Base-by-base conservation (phyloP, 1,284 basidiomycete species). In the Moniliella sp. region DNA sequence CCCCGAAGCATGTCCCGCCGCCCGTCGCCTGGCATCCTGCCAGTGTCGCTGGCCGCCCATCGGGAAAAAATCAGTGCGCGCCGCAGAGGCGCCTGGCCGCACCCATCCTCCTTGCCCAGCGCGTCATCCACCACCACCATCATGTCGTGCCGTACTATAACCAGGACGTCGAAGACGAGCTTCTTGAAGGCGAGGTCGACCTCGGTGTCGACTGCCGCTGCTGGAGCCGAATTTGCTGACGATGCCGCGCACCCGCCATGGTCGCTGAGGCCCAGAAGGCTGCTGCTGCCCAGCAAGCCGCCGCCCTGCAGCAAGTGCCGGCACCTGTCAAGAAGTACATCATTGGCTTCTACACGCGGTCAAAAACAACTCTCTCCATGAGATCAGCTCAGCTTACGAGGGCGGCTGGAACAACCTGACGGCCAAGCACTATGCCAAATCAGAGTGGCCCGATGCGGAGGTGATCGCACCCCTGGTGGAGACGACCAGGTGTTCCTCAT, bases 371-470 rank as follows among this genome's bases (percentile, higher is more conserved):
- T 46, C 46, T 25, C 33, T 57, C 11, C 36, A 41, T 1, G 78
- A 84, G 51, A 88, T 91, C n/a, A 7, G 48, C 81, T 76, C 11
- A 25, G 81, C 83, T 39, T 93, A 93, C 56, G 84, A 91, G 65
- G 79, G 76, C 40, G 84, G 82, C 15, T 93, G 88, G 86, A 93
- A 84, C 64, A 76, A 80, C 42, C 72, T 86, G 55, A 91, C 86
- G 1, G 79, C 91, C 66, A 84, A 88, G 65, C 86, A 78, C 67
- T 94, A 91, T 60, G 64, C 80, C 8, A 78, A 61, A n/a, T 75
- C 75, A 8, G 88, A 97, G 62, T 94, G 88, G 88, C 88, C 88
- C 4, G 84, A 93, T 61, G 83, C 84, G 11, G 88, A 94, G 65
- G 67, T 82, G 39, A 83, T 94, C 50, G 78, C 83, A 5, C 83